Evolutionary conservation across 163 green algal species (phyloP).

Genomic region (Prototheca stagnorum): DNA sequence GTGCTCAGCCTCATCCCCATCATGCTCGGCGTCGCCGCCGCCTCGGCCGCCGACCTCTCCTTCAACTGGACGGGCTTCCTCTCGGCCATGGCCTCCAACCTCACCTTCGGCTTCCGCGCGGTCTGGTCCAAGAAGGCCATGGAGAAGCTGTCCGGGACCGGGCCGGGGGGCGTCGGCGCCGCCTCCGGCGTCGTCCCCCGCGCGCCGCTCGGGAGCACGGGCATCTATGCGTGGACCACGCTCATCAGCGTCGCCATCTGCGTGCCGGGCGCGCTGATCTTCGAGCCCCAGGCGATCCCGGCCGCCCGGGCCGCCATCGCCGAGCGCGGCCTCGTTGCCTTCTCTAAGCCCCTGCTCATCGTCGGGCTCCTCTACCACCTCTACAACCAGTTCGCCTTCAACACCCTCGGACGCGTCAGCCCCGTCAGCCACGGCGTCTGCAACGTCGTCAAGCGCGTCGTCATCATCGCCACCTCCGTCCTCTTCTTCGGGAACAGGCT

Average conservation of each 20-base stretch:
- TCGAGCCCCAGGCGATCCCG: conserved; percentile 37
- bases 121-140: conserved; percentile 77
- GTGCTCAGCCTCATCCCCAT: conserved; percentile 79
- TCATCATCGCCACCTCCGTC: conserved; percentile 89
- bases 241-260: conserved; percentile 89
- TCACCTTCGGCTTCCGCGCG: conserved; percentile 79
- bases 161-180: too few species aligned
- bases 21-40: conserved; percentile 84
- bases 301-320: conserved; percentile 20
- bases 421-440: conserved; percentile 95
- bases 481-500: conserved; percentile 79
- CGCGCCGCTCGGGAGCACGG: conserved; percentile 79
- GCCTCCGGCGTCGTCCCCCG: too few species aligned
- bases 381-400: conserved; percentile 98
- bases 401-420: conserved; percentile 83
- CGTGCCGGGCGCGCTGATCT: conserved; percentile 59
- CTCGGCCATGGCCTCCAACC: conserved; percentile 79
- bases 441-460: conserved; percentile 97
- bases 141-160: too few species aligned
- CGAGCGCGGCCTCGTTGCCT: conserved; percentile 29
- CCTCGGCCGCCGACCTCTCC: conserved; percentile 82
- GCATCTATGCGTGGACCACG: conserved; percentile 94
- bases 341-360: conserved; percentile 64
- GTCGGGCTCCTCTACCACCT: conserved; percentile 97
- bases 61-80: conserved; percentile 97